phyloP scores from a whole-genome alignment of 1,284 basidiomycete species.

The Trichosporon asahii region DNA sequence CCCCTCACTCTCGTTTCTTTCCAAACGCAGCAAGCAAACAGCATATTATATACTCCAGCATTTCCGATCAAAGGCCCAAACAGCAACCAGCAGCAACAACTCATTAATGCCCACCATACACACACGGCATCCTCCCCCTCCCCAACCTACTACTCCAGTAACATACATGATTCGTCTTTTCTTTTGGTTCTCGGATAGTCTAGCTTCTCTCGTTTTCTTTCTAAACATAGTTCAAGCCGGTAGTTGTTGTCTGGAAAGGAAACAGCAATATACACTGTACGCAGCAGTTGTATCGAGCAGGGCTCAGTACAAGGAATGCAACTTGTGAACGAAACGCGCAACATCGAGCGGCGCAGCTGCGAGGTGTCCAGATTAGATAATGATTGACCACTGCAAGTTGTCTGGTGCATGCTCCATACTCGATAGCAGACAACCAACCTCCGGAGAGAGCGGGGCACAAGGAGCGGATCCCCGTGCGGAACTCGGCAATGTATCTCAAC shows the following conservation, averaged over 20 bases:
- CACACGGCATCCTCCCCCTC: neutral
- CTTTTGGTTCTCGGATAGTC: neutral
- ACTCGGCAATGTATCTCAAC: too few species aligned
- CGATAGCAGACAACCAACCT: too few species aligned
- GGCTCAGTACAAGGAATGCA: constrained; percentile 7
- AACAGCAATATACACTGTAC: constrained; percentile 3
- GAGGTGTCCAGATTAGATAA: too few species aligned
- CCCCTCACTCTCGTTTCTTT: neutral
- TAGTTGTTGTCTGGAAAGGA: constrained; percentile 2
- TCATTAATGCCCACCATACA: neutral
- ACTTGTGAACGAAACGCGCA: neutral
- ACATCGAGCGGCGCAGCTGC: too few species aligned
- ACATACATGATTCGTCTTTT: neutral
- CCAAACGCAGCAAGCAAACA: neutral
- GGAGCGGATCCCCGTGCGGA: too few species aligned
- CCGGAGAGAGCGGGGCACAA: too few species aligned
- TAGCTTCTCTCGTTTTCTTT: neutral
- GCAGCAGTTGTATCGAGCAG: constrained; percentile 5
- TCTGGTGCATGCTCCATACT: too few species aligned
- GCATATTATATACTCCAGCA: neutral
- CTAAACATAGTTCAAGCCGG: neutral
- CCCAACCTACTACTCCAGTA: neutral
- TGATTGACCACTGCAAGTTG: too few species aligned
- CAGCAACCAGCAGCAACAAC: neutral
- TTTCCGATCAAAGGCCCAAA: neutral